Conservation (phyloP, 2,329 filamentous ascomycete genomes). For the Aureobasidium sp. region DNA sequence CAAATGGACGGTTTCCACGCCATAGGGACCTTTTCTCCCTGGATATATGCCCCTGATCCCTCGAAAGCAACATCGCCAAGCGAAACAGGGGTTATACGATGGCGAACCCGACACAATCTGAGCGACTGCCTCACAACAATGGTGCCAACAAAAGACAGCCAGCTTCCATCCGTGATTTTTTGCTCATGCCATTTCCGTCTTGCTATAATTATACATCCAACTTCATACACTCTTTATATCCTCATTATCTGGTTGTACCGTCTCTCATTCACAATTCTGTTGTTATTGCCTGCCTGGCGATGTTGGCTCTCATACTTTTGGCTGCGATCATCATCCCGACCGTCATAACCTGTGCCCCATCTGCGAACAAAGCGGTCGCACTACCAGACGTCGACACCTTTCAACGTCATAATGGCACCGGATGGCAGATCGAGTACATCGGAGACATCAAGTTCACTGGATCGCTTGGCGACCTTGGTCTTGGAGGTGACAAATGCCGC, state of each 20-base stretch:
- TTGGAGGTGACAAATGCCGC: slow-evolving; percentile 12
- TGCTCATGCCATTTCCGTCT: background rate
- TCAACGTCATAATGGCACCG: background rate
- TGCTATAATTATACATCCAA: background rate
- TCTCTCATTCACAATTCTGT: background rate
- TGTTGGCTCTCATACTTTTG: background rate
- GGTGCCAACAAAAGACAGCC: too few species aligned
- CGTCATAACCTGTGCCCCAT: background rate
- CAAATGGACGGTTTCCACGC: too few species aligned
- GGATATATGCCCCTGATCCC: too few species aligned
- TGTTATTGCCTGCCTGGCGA: background rate
- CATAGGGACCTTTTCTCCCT: too few species aligned
- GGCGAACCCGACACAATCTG: too few species aligned
- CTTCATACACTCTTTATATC: background rate
- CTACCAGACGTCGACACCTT: background rate
- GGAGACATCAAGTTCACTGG: slow-evolving; percentile 7
- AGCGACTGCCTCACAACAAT: too few species aligned
- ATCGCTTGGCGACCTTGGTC: background rate
- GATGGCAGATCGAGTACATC: slow-evolving; percentile 6
- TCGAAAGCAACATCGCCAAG: too few species aligned
- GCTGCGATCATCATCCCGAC: background rate
- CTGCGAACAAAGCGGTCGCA: background rate
- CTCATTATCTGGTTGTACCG: background rate
- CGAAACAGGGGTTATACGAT: too few species aligned
- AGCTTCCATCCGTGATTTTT: too few species aligned